A percentile compares a stretch with the other conserved stretches of the same genome.
Evolutionary conservation across 1,284 basidiomycete genomes (phyloP).

Genomic region (Trametes sp.): DNA sequence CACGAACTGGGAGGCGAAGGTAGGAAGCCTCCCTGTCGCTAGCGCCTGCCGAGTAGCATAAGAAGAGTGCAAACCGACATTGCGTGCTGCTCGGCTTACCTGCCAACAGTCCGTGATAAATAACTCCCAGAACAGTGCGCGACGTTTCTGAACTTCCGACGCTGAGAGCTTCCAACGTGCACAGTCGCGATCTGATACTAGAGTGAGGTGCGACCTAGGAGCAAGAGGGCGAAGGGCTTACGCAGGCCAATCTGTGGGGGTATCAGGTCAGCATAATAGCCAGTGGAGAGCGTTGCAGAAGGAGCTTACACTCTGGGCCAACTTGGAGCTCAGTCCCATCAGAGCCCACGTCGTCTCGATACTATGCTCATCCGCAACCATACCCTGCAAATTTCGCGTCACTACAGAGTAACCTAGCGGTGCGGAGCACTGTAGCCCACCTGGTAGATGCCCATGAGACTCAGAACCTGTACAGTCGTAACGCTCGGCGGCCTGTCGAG

Average conservation of each 20-base stretch:
- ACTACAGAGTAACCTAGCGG: constrained; percentile 39
- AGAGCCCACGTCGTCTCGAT: constrained; percentile 47
- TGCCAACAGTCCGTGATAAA: constrained; percentile 47
- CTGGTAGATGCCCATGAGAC: constrained; percentile 74
- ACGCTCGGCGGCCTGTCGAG: constrained; percentile 72
- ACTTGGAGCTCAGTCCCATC: constrained; percentile 44
- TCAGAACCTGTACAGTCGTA: constrained; percentile 70
- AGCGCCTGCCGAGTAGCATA: constrained; percentile 31
- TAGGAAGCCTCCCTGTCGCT: constrained; percentile 40
- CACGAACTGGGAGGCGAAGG: constrained; percentile 41
- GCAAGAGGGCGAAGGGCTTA: too few species aligned
- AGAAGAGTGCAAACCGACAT: background rate
- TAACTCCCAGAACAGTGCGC: constrained; percentile 57
- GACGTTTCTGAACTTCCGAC: constrained; percentile 50
- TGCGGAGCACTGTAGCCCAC: constrained; percentile 34
- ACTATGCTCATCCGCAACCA: constrained; percentile 47
- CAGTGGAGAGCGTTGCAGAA: too few species aligned
- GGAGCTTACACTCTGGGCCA: constrained; percentile 46
- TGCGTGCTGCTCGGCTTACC: constrained; percentile 34
- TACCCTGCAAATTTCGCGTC: constrained; percentile 48
- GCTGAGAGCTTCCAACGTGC: constrained; percentile 49
- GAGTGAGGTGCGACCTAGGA: too few species aligned
- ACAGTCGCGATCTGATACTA: constrained; percentile 49
- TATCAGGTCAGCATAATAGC: background rate
- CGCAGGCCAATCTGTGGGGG: constrained; percentile 40